Conservation (phyloP, 805 yeast genomes). For the Trichomonascus vanleenenianus region DNA sequence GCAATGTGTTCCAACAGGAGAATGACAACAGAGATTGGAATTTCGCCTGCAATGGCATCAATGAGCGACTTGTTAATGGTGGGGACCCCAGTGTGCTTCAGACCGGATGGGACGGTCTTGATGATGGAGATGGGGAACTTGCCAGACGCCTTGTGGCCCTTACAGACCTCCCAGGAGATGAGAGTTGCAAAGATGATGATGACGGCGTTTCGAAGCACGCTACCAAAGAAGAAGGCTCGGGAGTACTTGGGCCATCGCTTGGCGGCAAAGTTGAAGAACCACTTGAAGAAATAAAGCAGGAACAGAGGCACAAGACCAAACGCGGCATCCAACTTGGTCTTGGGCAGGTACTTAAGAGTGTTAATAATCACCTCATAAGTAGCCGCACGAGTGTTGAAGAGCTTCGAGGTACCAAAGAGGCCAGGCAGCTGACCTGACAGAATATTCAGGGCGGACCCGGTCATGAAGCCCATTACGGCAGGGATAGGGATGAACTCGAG, state of each 20-base stretch:
- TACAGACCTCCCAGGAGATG: slow-evolving; percentile 69
- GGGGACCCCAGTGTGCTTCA: slow-evolving; percentile 69
- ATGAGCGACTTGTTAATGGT: slow-evolving; percentile 52
- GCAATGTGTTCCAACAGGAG: slow-evolving; percentile 88
- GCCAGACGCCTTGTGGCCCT: slow-evolving; percentile 36
- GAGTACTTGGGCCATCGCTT: slow-evolving; percentile 54
- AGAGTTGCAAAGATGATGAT: slow-evolving; percentile 76
- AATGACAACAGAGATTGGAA: slow-evolving; percentile 81
- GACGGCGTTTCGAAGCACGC: slow-evolving; percentile 74
- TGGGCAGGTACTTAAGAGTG: slow-evolving; percentile 61
- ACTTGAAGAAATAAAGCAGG: slow-evolving; percentile 68
- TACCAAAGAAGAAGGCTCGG: slow-evolving; percentile 57
- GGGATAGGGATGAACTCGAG: slow-evolving; percentile 86
- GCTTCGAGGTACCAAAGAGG: slow-evolving; percentile 61
- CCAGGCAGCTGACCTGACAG: slow-evolving; percentile 80
- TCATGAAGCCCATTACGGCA: slow-evolving; percentile 90
- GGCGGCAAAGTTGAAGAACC: slow-evolving; percentile 48
- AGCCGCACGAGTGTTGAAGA: slow-evolving; percentile 64
- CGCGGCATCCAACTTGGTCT: slow-evolving; percentile 73
- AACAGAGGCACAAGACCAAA: slow-evolving; percentile 75
- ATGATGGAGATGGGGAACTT: slow-evolving; percentile 49
- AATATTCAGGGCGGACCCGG: slow-evolving; percentile 86
- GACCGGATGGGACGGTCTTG: slow-evolving; percentile 78
- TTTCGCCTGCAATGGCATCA: slow-evolving; percentile 56
- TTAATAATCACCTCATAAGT: slow-evolving; percentile 64